These are phyloP conservation scores for Alternaria sp. DNA, from an alignment of 2,329 filamentous ascomycete genomes.

Conservation along the genomic window DNA sequence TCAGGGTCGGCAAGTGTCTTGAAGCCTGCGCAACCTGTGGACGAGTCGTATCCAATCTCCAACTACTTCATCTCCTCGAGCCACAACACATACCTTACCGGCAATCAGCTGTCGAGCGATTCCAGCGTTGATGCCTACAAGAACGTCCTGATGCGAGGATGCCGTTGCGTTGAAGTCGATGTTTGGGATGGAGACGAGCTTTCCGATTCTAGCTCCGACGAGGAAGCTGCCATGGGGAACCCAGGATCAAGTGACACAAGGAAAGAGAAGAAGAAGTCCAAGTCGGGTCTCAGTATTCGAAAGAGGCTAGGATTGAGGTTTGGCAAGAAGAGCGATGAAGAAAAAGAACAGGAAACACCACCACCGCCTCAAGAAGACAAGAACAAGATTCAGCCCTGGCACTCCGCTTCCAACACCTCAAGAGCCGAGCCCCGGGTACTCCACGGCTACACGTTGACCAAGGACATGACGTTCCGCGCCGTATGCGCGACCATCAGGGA, in stretches of 20 bases:
- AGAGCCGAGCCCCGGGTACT: conserved; percentile 77
- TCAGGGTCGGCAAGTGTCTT: conserved; percentile 56
- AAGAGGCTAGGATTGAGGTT: conserved; percentile 49
- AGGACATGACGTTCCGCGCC: conserved; percentile 83
- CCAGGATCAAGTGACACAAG: conserved; percentile 30
- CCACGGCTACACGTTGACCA: conserved; percentile 84
- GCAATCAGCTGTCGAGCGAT: conserved; percentile 82
- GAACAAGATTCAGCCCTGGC: conserved; percentile 43
- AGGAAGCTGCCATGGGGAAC: conserved; percentile 38
- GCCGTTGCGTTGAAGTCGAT: conserved; percentile 92
- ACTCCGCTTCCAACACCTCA: conserved; percentile 38
- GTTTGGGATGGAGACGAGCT: conserved; percentile 80
- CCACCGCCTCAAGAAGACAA: conserved; percentile 21
- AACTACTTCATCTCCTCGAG: conserved; percentile 96
- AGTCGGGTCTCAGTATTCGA: conserved; percentile 42
- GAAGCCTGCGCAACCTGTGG: conserved; percentile 58
- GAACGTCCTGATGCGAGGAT: conserved; percentile 76
- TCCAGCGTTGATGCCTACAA: conserved; percentile 81
- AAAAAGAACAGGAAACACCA: conserved; percentile 23
- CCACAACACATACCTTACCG: conserved; percentile 91
- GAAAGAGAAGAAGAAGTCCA: conserved; percentile 42
- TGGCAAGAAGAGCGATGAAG: conserved; percentile 40
- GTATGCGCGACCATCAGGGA: conserved; percentile 84
- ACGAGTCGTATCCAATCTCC: conserved; percentile 73
- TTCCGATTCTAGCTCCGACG: conserved; percentile 52